phyloP scores from a whole-genome alignment of 2,329 filamentous ascomycete genomes.

The Hypoxylon sp. region DNA sequence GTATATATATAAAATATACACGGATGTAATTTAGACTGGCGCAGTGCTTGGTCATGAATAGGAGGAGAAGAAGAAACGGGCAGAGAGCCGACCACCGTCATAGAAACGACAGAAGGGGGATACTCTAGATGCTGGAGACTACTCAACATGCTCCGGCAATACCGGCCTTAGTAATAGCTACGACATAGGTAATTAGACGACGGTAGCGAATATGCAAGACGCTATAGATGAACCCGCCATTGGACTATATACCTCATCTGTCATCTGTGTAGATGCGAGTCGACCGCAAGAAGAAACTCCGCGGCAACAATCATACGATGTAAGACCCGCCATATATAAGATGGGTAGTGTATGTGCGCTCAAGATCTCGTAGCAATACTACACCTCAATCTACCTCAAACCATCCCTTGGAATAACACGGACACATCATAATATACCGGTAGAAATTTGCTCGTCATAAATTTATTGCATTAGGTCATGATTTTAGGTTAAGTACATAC shows the following conservation, averaged over 20 bases:
- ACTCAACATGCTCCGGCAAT: background rate
- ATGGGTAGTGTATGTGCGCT: background rate
- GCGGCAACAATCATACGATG: background rate
- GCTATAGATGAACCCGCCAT: background rate
- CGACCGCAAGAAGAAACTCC: background rate
- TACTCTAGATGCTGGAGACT: background rate
- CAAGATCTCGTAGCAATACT: background rate
- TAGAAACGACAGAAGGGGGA: background rate
- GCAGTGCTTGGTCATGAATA: background rate
- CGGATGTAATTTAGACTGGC: conserved; percentile 3
- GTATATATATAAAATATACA: conserved; percentile 16
- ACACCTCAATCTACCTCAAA: background rate
- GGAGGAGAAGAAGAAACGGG: background rate
- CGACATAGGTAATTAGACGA: background rate
- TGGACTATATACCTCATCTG: background rate
- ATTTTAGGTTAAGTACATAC: conserved; percentile 34
- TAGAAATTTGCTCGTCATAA: conserved; percentile 19
- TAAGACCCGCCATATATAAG: background rate
- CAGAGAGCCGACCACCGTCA: background rate
- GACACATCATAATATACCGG: background rate
- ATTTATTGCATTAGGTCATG: conserved; percentile 43
- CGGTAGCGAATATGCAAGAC: background rate
- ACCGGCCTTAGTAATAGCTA: background rate
- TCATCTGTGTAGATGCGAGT: background rate
- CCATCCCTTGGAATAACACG: background rate